phyloP scores from a whole-genome alignment of 495 filamentous ascomycete species.

The Hypoxylon fragiforme region DNA sequence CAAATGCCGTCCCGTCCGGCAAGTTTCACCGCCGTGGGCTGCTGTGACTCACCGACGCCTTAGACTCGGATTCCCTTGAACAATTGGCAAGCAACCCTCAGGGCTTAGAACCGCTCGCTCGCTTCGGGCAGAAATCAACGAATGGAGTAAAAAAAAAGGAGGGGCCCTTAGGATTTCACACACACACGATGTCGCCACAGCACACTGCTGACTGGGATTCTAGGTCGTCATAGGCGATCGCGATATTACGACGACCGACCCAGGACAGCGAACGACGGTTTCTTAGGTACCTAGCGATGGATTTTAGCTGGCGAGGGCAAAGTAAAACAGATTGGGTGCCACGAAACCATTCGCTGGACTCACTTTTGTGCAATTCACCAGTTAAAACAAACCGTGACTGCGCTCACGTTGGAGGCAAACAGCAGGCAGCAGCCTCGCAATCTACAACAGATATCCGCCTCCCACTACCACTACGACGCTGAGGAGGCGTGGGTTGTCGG shows the following conservation, averaged over 20 bases:
- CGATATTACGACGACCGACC: constrained; percentile 10
- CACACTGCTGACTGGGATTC: constrained; percentile 7
- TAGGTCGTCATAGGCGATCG: not conserved
- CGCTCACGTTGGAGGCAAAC: constrained; percentile 17
- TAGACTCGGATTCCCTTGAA: constrained; percentile 19
- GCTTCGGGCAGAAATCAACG: constrained; percentile 9
- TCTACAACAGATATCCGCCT: not conserved
- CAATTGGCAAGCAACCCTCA: constrained; percentile 1
- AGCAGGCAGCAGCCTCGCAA: constrained; percentile 35
- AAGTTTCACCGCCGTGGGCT: constrained; percentile 16
- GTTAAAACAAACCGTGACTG: not conserved
- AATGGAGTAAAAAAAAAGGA: constrained; percentile 14
- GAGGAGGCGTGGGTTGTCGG: constrained; percentile 8
- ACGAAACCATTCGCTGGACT: constrained; percentile 4
- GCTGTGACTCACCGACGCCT: constrained; percentile 28
- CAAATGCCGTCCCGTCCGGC: not conserved
- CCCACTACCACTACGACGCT: constrained; percentile 11
- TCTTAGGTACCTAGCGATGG: no score
- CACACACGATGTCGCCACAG: constrained; percentile 20
- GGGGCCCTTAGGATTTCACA: constrained; percentile 6
- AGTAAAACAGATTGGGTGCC: constrained; percentile 1
- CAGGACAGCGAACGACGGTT: no score
- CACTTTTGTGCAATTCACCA: constrained; percentile 16
- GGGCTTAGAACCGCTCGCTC: constrained; percentile 10
- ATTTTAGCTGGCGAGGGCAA: not conserved